Evolutionary conservation across 306 rosid genomes (phyloP).

Genomic region (Gleditsia sinensis): DNA sequence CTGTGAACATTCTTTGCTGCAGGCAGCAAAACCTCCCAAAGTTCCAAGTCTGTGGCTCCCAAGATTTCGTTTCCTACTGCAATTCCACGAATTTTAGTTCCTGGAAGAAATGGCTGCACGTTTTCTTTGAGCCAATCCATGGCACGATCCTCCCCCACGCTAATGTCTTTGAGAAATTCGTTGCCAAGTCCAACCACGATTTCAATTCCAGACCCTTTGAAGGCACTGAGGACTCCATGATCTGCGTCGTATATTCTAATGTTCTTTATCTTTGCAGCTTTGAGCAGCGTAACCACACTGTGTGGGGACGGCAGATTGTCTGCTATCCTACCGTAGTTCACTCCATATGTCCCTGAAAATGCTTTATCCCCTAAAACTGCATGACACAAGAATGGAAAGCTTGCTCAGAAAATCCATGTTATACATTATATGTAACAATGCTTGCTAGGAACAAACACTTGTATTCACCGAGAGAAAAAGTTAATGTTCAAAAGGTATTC

Average conservation of each 20-base stretch:
- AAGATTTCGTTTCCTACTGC: slow-evolving; percentile 85
- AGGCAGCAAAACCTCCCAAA: slow-evolving; percentile 76
- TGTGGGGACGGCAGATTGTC: slow-evolving; percentile 61
- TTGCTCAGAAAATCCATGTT: background rate
- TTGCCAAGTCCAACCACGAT: slow-evolving; percentile 63
- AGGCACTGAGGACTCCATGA: slow-evolving; percentile 66
- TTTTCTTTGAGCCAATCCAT: slow-evolving; percentile 85
- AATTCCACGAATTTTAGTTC: slow-evolving; percentile 72
- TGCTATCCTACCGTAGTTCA: slow-evolving; percentile 60
- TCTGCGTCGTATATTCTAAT: slow-evolving; percentile 61
- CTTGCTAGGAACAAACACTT: too few relatives aligned
- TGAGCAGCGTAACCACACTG: slow-evolving; percentile 63
- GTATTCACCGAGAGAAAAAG: too few relatives aligned
- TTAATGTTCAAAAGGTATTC: too few relatives aligned
- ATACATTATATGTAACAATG: too few relatives aligned
- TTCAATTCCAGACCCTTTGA: slow-evolving; percentile 78
- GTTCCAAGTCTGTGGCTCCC: slow-evolving; percentile 51
- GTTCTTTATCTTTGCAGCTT: slow-evolving; percentile 64
- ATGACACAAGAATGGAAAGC: background rate
- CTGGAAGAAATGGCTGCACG: slow-evolving; percentile 75
- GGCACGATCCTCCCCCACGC: slow-evolving; percentile 77
- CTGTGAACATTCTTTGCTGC: slow-evolving; percentile 71
- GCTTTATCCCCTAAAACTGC: slow-evolving; percentile 33
- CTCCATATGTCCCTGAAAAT: slow-evolving; percentile 57
- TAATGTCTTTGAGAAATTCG: slow-evolving; percentile 57